Conservation (phyloP, 2,329 filamentous ascomycete genomes). For the Ceratocystis eucalypticola region DNA sequence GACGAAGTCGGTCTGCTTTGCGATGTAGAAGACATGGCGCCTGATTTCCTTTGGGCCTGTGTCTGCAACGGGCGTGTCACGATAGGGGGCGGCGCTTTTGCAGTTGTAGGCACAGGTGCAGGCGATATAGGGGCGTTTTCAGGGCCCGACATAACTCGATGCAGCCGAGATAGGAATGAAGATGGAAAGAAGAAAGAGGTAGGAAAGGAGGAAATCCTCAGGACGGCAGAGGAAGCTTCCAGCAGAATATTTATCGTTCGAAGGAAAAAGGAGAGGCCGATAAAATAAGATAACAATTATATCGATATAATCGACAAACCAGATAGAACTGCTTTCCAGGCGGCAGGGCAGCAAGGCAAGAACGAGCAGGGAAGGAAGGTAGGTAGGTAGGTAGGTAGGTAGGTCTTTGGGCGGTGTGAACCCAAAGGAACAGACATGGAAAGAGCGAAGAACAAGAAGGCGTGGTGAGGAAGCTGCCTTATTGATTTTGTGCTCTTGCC, state of each 20-base stretch:
- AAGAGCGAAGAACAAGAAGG: neutral
- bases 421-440: neutral
- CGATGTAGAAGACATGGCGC: conserved; percentile 15
- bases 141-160: conserved; percentile 15
- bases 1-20: conserved; percentile 17
- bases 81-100: neutral
- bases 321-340: neutral
- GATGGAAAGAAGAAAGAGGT: conserved; percentile 1
- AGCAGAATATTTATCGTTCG: neutral
- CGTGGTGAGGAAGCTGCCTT: neutral
- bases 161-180: neutral
- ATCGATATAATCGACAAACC: neutral
- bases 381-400: too few relatives aligned
- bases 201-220: neutral
- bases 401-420: conserved; percentile 6
- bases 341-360: conserved; percentile 1
- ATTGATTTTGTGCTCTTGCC: neutral
- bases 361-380: too few relatives aligned
- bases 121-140: conserved; percentile 9
- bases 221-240: neutral
- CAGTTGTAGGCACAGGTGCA: neutral
- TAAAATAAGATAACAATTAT: neutral
- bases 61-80: conserved; percentile 1
- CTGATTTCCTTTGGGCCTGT: conserved; percentile 8
- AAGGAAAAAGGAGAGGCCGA: neutral